Base-by-base conservation (phyloP, 2,329 filamentous ascomycete species). In the Colletotrichum agaves region DNA sequence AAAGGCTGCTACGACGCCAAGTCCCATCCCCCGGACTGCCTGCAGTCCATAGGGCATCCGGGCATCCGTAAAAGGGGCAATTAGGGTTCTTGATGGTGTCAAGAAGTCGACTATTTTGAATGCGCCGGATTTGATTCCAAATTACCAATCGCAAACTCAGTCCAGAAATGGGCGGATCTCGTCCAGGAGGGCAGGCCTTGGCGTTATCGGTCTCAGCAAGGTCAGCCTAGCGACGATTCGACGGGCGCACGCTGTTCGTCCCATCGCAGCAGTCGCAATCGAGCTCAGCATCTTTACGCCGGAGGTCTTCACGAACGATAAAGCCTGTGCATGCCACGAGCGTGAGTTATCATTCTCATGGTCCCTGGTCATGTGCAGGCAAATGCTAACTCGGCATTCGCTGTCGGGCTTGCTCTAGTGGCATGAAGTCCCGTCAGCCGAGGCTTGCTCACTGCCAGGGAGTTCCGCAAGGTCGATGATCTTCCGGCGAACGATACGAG, bases 101-200 rank as follows among this genome's bases (percentile, higher is more conserved):
- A 84, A 84, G 74, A 81, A 21, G 77, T 88, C 69, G 85, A 88
- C 74, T 78, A 87, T 59, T 88, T 88, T 64, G 80, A 84, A 68
- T 82, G 78, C 56, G 84, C 84, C 2, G 79, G 86, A 3, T 67
- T 73, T 8, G 74, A 76, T 55, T 69, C 72, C 5, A 71, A 61
- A 27, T 80, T 87, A 35, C 85, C 88, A 62, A 74, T 83, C 47
- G 81, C 84, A 71, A 74, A 72, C 5, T 74, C 76, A 3, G 65
- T 81, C 35, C 67, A 68, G 2, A 69, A 72, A 1, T 59, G 80
- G 1, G 73, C 75, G 52, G 74, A 78, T 55, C 78, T 75, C 37
- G 15, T 46, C 7, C 19, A 37, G 39, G 74, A 75, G 10, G 83
- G 82, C 1, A 82, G 82, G 67, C 81, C 81, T 85, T 53, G 80